Base-by-base conservation (phyloP, 805 yeast genomes). In the Ogataea haglerorum region DNA sequence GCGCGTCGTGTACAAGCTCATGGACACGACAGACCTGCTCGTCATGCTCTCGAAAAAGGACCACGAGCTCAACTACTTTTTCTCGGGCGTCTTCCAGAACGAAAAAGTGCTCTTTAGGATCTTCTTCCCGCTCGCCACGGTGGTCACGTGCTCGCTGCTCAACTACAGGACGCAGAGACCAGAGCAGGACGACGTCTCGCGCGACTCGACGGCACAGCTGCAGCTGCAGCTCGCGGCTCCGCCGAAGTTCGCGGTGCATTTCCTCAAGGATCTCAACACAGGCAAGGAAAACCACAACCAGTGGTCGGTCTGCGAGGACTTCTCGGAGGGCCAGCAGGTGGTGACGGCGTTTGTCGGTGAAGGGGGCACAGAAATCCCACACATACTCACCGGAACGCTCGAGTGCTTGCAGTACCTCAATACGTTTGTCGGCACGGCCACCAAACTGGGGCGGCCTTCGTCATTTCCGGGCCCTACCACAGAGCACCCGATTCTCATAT, bases 251-350 rank as follows among this genome's bases (percentile, higher is more conserved):
- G 86, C 90, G 1, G 93, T 85, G 1, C 82, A 80, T 53, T 85
- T 84, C 57, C 66, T 79, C 42, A 73, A 76, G 51, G 76, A 77
- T 13, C 70, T 71, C 37, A 58, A 56, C 5, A 56, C 67, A 6
- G 66, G 65, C 2, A 70, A 71, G 46, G 68, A 72, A 28, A 68
- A 73, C 47, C 60, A 71, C 17, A 81, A 81, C 56, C 85, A 79
- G 52, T 82, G 90, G 90, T 80, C 85, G 1, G 80, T 83, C 18
- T 84, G 91, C 61, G 91, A 83, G 43, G 95, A 85, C 61, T 85
- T 85, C 50, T 80, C 87, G 43, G 93, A 85, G 53, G 90, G 86
- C 10, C 88, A 82, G 53, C 91, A 85, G 56, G 93, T 85, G 5
- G 78, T 77, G 40, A 73, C 72, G 43, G 91, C 93, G 0, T 78